phyloP scores from a whole-genome alignment of 1,139 yeast species.

The Candida sp. region DNA sequence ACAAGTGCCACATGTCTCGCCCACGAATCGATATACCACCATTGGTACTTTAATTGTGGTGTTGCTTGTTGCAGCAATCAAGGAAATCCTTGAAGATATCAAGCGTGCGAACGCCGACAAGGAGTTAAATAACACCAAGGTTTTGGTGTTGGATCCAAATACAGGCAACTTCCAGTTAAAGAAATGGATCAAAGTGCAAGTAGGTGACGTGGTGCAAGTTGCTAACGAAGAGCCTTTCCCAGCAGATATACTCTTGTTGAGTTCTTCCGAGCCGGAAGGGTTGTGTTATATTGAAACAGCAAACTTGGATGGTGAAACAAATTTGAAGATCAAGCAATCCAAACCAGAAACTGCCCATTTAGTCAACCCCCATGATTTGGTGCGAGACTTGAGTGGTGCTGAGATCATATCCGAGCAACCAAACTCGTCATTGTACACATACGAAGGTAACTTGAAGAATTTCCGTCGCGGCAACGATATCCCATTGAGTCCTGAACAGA shows the following conservation, averaged over 20 bases:
- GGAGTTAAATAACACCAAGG: slow-evolving; percentile 82
- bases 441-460: slow-evolving; percentile 79
- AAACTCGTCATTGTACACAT: slow-evolving; percentile 91
- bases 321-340: slow-evolving; percentile 92
- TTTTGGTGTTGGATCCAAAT: slow-evolving; percentile 66
- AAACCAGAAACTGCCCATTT: slow-evolving; percentile 75
- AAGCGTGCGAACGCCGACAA: slow-evolving; percentile 90
- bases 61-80: slow-evolving; percentile 86
- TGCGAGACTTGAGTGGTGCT: slow-evolving; percentile 33
- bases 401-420: slow-evolving; percentile 87
- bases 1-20: slow-evolving; percentile 97
- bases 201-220: slow-evolving; percentile 90
- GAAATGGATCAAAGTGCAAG: slow-evolving; percentile 88
- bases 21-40: slow-evolving; percentile 96
- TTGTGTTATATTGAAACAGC: slow-evolving; percentile 98
- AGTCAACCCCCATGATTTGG: slow-evolving; percentile 69
- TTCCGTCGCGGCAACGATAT: slow-evolving; percentile 41
- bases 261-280: slow-evolving; percentile 98
- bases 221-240: slow-evolving; percentile 92
- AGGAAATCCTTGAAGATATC: slow-evolving; percentile 89
- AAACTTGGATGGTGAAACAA: slow-evolving; percentile 97
- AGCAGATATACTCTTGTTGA: slow-evolving; percentile 83
- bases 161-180: slow-evolving; percentile 65
- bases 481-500: slow-evolving; percentile 88
- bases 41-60: slow-evolving; percentile 90